Percentiles rank a stretch among this genome's conserved stretches.
Conservation (phyloP, 2,329 filamentous ascomycete genomes). For the Pseudocercospora musae region DNA sequence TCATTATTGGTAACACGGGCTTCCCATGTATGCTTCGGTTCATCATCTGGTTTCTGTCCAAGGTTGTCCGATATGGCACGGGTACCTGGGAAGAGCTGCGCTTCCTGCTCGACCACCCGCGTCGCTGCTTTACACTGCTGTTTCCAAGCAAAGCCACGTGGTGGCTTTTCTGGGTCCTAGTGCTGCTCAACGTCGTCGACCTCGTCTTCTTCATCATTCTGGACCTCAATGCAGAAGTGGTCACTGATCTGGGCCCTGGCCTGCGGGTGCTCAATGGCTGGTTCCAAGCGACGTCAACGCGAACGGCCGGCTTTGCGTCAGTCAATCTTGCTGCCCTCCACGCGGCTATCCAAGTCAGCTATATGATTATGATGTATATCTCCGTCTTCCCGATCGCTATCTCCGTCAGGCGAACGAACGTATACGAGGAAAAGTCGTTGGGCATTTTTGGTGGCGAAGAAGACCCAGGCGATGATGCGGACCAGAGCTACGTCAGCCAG, state of each 20-base stretch:
- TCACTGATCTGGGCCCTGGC: conserved; percentile 66
- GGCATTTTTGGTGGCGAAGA: conserved; percentile 63
- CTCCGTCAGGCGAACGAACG: conserved; percentile 87
- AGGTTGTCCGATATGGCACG: conserved; percentile 61
- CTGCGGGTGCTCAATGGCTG: conserved; percentile 79
- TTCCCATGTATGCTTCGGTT: conserved; percentile 94
- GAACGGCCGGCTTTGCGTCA: conserved; percentile 85
- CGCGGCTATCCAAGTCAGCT: conserved; percentile 88
- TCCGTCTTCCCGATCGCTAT: conserved; percentile 97
- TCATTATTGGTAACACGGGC: conserved; percentile 91
- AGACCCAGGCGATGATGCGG: conserved; percentile 53
- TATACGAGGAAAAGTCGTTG: conserved; percentile 87
- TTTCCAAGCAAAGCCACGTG: conserved; percentile 89
- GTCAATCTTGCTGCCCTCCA: conserved; percentile 76
- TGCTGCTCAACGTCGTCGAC: conserved; percentile 79
- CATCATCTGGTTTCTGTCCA: conserved; percentile 79
- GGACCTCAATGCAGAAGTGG: conserved; percentile 70
- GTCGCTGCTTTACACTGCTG: conserved; percentile 90
- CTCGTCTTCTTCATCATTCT: conserved; percentile 88
- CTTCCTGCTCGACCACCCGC: conserved; percentile 89
- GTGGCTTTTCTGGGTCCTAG: conserved; percentile 88
- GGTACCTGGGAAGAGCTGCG: conserved; percentile 83
- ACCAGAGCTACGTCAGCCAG: conserved; percentile 80
- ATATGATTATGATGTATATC: conserved; percentile 99
- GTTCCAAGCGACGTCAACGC: conserved; percentile 84